These are phyloP conservation scores for Polyrhizophydium stewartii DNA, from an alignment of 371 early-diverging fungal genomes.

Conservation along the genomic window DNA sequence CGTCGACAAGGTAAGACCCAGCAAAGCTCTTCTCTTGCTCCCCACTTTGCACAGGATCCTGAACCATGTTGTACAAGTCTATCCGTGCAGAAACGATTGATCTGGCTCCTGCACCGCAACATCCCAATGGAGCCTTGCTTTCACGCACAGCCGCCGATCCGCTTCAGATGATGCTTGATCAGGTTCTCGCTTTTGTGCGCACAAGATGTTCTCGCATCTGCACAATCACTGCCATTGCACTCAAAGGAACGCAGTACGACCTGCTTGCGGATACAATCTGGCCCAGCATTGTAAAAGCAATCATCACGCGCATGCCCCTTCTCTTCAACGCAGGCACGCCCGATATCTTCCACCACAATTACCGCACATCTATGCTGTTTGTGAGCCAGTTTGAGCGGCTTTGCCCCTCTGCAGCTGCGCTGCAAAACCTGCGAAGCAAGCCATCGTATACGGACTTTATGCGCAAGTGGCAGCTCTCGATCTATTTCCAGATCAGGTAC, in stretches of 20 bases:
- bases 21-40: background rate
- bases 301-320: constrained; percentile 34
- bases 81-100: background rate
- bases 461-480: constrained; percentile 68
- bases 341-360: constrained; percentile 70
- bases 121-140: no score
- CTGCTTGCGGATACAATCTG: constrained; percentile 67
- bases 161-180: constrained; percentile 52
- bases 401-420: constrained; percentile 43
- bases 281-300: constrained; percentile 45
- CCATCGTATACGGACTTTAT: constrained; percentile 63
- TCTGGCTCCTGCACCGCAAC: background rate
- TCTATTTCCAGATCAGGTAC: constrained; percentile 72
- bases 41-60: no score
- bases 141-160: constrained; percentile 17
- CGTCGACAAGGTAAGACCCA: constrained; percentile 40
- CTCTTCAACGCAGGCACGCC: constrained; percentile 72
- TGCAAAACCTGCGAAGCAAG: constrained; percentile 56
- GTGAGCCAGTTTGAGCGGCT: constrained; percentile 53
- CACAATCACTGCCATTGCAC: constrained; percentile 56
- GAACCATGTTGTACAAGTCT: background rate
- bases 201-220: constrained; percentile 50
- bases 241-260: constrained; percentile 65
- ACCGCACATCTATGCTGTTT: constrained; percentile 60
- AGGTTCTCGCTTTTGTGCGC: constrained; percentile 53